phyloP scores from a whole-genome alignment of 2,329 filamentous ascomycete genomes.

The Chaetoscypha palmicola region DNA sequence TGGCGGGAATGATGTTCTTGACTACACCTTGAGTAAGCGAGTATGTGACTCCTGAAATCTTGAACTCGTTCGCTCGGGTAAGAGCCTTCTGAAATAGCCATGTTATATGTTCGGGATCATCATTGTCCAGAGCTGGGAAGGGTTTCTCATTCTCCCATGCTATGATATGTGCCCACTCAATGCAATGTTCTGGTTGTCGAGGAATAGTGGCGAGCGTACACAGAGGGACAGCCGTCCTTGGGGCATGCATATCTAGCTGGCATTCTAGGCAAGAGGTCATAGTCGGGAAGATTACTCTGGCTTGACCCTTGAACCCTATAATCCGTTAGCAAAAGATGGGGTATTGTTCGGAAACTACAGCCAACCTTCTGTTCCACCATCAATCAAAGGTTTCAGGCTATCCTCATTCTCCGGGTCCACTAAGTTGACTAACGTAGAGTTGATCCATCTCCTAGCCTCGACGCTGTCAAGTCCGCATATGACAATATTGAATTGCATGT shows the following conservation, averaged over 20 bases:
- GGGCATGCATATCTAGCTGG: conserved; percentile 96
- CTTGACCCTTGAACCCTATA: conserved; percentile 88
- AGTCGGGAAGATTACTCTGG: conserved; percentile 83
- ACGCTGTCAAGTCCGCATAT: conserved; percentile 95
- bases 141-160: conserved; percentile 87
- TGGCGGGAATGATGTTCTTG: conserved; percentile 98
- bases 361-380: conserved; percentile 85
- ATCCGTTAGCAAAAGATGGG: conserved; percentile 1
- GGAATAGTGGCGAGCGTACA: conserved; percentile 96
- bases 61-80: conserved; percentile 75
- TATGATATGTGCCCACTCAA: conserved; percentile 98
- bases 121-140: conserved; percentile 82
- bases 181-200: conserved; percentile 93
- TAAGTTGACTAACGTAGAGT: conserved; percentile 84
- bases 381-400: conserved; percentile 85
- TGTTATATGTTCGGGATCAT: conserved; percentile 94
- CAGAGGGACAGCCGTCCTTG: conserved; percentile 90
- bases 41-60: conserved; percentile 89
- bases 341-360: not conserved
- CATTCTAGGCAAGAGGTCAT: conserved; percentile 97
- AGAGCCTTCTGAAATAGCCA: conserved; percentile 90
- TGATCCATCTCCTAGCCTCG: conserved; percentile 97
- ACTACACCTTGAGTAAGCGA: conserved; percentile 94
- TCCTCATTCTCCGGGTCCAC: conserved; percentile 79
- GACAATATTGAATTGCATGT: conserved; percentile 92